Percentiles rank a stretch among this genome's conserved stretches.
Conservation (phyloP, 176 grass and related monocot species). For the Calamus simplicifolius region DNA sequence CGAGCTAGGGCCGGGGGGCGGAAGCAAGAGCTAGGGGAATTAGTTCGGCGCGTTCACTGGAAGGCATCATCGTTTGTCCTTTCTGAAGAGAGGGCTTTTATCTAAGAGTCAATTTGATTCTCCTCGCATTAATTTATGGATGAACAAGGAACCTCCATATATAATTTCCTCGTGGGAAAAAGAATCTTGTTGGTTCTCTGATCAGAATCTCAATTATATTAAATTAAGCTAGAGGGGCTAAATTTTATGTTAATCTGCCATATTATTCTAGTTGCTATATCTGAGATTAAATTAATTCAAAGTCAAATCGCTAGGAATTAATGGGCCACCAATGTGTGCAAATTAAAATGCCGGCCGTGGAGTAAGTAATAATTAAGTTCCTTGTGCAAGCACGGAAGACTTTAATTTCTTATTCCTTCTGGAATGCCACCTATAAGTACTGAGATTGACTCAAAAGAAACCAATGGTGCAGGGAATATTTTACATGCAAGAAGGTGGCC, state of each 20-base stretch:
- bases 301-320: too few relatives aligned
- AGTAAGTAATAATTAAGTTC: background rate
- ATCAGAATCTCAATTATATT: background rate
- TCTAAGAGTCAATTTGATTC: constrained; percentile 35
- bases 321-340: too few relatives aligned
- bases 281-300: too few relatives aligned
- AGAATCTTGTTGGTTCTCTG: background rate
- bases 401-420: background rate
- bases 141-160: constrained; percentile 1
- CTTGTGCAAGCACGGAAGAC: too few relatives aligned
- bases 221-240: background rate
- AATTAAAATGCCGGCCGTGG: too few relatives aligned
- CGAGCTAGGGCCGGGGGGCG: constrained; percentile 51
- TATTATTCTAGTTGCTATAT: too few relatives aligned
- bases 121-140: constrained; percentile 16
- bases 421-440: constrained; percentile 10
- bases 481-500: constrained; percentile 9
- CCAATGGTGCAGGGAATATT: constrained; percentile 28
- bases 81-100: constrained; percentile 28
- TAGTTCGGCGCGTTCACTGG: constrained; percentile 45
- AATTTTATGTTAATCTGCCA: background rate
- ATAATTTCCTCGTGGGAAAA: background rate
- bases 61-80: constrained; percentile 57
- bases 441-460: constrained; percentile 34
- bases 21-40: constrained; percentile 47